Evolutionary conservation across 352 stramenopile species (phyloP), one percentile per base, ranked within the genome.

Genomic region (Pythium utonaiense): DNA sequence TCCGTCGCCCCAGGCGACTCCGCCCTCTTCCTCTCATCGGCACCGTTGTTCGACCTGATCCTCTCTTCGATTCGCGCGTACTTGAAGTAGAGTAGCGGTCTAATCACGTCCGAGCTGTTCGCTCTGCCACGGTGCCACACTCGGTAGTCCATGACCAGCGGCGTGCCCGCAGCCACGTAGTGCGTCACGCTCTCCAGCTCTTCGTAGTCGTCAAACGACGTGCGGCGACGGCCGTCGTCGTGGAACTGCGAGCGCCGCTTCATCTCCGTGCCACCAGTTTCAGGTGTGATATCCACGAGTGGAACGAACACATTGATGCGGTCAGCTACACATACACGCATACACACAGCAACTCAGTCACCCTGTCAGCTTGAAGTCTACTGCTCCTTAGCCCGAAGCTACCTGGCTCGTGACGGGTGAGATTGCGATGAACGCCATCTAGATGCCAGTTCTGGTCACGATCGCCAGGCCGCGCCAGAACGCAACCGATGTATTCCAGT

Each of bases 371-470:
- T n/a, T n/a, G n/a, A n/a, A n/a, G n/a, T n/a, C n/a, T n/a, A n/a
- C n/a, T n/a, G n/a, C n/a, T n/a, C n/a, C n/a, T n/a, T n/a, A n/a
- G n/a, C n/a, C n/a, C n/a, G n/a, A n/a, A n/a, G n/a, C 31, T 55
- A 84, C 80, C 80, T 62, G 68, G 69, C 60, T 88, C 73, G 27
- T 92, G 82, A 14, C 68, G 33, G 10, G 66, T 53, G 17, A 73
- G 59, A 42, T 83, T 77, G n/a, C 66, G 66, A 33, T 92, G 80
- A 44, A 92, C 78, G 28, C 82, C 82, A 61, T 92, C 82, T 19
- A 92, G 69, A 57, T 92, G 82, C 82, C 82, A 92, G 70, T 92
- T 92, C 64, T 92, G 82, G 60, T 83, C 70, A 0, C 8, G 33
- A 50, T 92, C 82, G 21, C 75, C 80, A 3, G 82, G 80, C 50